Base-by-base conservation (phyloP, 108 stramenopile species). In the Conticribra guillardii region DNA sequence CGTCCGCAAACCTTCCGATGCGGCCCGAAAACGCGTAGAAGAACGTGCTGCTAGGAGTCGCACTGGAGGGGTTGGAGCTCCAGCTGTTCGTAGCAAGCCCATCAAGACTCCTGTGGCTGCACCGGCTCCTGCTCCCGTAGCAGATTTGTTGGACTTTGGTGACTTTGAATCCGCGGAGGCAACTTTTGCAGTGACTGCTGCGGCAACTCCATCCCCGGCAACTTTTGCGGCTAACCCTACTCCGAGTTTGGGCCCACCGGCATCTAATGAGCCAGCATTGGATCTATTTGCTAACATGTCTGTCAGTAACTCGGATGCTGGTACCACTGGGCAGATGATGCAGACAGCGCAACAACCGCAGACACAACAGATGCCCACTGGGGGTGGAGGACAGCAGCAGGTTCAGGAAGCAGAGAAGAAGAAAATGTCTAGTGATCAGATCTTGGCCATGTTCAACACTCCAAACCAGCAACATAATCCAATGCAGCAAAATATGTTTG, bases 1-100 rank as follows among this genome's bases (percentile, higher is more conserved):
- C 15, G 29, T 66, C 34, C 79, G 79, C 21, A 50, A 85, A 23
- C 93, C 93, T 14, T 92, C 90, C 45, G 93, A 91, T 51, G 85
- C 85, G 21, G 93, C 93, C 22, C 55, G 86, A 33, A 80, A 80
- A 61, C 63, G 93, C 54, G 80, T 88, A 31, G 89, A 89, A 47
- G 80, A 71, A 32, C 76, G 91, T 21, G 64, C 83, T 76, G 74
- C 87, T 67, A 69, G 80, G 67, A 59, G 71, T 55, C 56, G 69
- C 16, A 52, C 76, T 62, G 82, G 59, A 30, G 67, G 54, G 72
- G 68, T 57, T 29, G 44, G 21, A 23, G 53, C 31, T 17, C 55
- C 75, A 11, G 29, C 51, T 27, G 49, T 79, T 31, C 48, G 69
- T 65, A 70, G 50, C n/a, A 69, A 67, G 34, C 66, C 69, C 24